phyloP scores from a whole-genome alignment of 495 filamentous ascomycete species.

The Tuber borchii region DNA sequence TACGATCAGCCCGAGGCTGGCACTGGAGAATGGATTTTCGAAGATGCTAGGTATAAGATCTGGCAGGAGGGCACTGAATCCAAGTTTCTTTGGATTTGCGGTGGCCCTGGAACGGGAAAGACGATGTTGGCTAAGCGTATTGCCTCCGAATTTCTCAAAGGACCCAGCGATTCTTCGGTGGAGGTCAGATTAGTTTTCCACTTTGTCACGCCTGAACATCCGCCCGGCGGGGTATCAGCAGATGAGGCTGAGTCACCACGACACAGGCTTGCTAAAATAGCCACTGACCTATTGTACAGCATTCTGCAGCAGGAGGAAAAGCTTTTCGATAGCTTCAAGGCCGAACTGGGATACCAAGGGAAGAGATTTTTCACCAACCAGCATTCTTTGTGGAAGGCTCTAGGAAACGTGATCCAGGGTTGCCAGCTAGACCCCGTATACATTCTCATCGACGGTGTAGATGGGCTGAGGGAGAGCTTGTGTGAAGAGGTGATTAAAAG shows the following conservation, averaged over 20 bases:
- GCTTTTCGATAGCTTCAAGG: not conserved
- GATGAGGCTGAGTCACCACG: not conserved
- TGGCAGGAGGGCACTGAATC: too few species aligned
- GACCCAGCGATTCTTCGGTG: rapidly evolving
- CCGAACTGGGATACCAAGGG: not conserved
- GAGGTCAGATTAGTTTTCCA: not conserved
- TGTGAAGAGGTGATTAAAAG: not conserved
- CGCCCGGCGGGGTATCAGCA: too few species aligned
- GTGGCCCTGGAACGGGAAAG: too few species aligned
- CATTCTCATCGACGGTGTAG: not conserved
- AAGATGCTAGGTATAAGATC: too few species aligned
- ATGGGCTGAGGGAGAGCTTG: not conserved
- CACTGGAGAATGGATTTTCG: too few species aligned
- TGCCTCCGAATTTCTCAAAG: not conserved
- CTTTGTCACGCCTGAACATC: not conserved
- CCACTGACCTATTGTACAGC: too few species aligned
- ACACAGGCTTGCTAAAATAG: too few species aligned
- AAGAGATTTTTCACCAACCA: not conserved
- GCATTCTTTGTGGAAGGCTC: not conserved
- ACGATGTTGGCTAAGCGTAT: too few species aligned
- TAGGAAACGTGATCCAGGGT: not conserved
- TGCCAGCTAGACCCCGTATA: not conserved
- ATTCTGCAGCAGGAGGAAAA: not conserved
- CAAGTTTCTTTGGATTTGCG: too few species aligned
- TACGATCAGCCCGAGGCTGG: too few species aligned